Evolutionary conservation across 768 basidiomycete species (phyloP), one percentile per base, ranked within the genome.

Genomic region (Tricholoma saponaceum): DNA sequence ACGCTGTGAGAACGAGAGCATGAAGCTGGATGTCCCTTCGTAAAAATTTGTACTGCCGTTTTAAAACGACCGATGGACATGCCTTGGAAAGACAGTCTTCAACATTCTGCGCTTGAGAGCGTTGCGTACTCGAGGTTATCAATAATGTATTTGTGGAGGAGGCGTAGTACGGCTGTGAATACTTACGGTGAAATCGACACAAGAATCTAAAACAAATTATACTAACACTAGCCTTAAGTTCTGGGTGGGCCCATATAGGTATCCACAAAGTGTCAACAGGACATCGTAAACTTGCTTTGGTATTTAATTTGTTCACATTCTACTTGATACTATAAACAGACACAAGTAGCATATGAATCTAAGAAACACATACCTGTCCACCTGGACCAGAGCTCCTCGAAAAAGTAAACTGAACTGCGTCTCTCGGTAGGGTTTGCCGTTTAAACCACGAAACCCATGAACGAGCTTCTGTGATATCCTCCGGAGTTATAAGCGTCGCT

Each of bases 261-360:
- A 92, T 85, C 89, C 89, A 91, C 0, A 70, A 54, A 1, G 79
- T 74, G 52, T 84, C 73, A 8, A 90, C 51, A 5, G 77, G 69
- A 63, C 87, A 89, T 41, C 86, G 77, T 14, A 87, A 62, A 0
- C 83, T 86, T 0, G 82, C 88, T 67, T 92, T 92, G 13, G 91
- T 92, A 58, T 90, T 92, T n/a, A 92, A 81, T 72, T 92, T 93
- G 66, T 93, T 93, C 37, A 93, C 91, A 62, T 93, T 90, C 89
- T 92, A 62, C 18, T 37, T 52, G 33, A 39, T 30, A n/a, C 14
- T 4, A 53, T 14, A 5, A 55, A 32, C 13, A 6, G 10, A 20
- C 54, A 51, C 12, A 14, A 28, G 28, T 22, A n/a, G 9, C 8
- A 16, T 4, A 49, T 1, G n/a, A 4, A 18, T 23, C 4, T 8